A percentile compares a stretch with the other conserved stretches of the same genome.
phyloP scores from a whole-genome alignment of 805 yeast species.

The Candida glaebosa region DNA sequence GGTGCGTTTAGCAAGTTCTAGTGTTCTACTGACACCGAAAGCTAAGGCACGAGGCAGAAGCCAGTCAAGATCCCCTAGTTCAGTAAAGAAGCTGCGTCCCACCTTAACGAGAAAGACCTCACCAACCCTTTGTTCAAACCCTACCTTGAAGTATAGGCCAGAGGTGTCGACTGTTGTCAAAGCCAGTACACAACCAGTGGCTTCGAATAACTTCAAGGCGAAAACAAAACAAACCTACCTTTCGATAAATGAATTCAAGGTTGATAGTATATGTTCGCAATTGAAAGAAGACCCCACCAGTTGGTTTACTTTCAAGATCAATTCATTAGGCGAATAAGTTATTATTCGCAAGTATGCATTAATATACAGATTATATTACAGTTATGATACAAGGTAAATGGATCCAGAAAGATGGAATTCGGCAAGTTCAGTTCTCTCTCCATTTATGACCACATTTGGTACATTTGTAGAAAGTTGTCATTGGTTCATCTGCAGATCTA shows the following conservation, averaged over 20 bases:
- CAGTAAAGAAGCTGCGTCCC: neutral
- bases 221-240: neutral
- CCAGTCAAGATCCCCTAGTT: neutral
- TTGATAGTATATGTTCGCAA: constrained; percentile 3
- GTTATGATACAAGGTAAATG: neutral
- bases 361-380: constrained; percentile 4
- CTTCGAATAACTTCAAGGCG: neutral
- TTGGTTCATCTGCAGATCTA: constrained; percentile 98
- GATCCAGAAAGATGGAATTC: neutral
- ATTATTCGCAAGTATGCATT: neutral
- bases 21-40: too few relatives aligned
- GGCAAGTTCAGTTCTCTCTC: constrained; percentile 72
- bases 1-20: neutral
- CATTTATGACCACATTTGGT: constrained; percentile 91
- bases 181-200: neutral
- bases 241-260: neutral
- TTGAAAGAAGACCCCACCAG: constrained; percentile 10
- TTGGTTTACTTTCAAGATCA: constrained; percentile 11
- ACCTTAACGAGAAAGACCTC: neutral
- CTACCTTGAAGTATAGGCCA: neutral
- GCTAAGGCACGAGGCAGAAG: neutral
- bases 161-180: neutral
- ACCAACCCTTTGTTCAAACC: neutral
- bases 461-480: constrained; percentile 97
- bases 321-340: constrained; percentile 5